These are phyloP conservation scores for Lasiodiplodia hormozganensis DNA, from an alignment of 2,329 filamentous ascomycete species.

Conservation along the genomic window DNA sequence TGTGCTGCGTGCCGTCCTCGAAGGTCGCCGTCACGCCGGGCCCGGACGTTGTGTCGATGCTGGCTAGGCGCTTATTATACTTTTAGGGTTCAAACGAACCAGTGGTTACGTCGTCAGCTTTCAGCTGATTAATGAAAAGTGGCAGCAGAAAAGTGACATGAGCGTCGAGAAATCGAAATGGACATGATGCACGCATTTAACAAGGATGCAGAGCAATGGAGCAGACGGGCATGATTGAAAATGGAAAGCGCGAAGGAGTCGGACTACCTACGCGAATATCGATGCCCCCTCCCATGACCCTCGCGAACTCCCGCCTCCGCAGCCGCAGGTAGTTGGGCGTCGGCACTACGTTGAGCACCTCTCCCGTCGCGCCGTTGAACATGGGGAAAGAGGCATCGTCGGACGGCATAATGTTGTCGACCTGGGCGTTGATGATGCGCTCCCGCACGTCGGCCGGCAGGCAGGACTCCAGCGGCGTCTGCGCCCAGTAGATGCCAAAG, in stretches of 20 bases:
- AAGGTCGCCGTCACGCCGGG: conserved; percentile 45
- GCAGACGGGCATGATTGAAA: no score
- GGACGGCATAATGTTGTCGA: conserved; percentile 57
- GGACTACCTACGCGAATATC: conserved; percentile 33
- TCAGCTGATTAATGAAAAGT: no score
- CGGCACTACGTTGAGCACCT: conserved; percentile 37
- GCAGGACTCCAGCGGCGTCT: conserved; percentile 24
- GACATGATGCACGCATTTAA: not conserved
- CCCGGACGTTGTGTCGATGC: conserved; percentile 43
- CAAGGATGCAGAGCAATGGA: no score
- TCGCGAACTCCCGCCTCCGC: conserved; percentile 43
- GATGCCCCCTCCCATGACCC: conserved; percentile 40
- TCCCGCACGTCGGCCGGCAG: conserved; percentile 60
- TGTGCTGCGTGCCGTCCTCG: conserved; percentile 40
- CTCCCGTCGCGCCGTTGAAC: conserved; percentile 45
- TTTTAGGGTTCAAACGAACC: conserved; percentile 21
- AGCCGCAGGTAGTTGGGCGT: conserved; percentile 44
- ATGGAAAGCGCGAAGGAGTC: not conserved
- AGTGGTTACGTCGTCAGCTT: not conserved
- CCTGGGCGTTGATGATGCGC: conserved; percentile 57
- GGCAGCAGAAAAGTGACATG: not conserved
- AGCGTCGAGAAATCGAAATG: no score
- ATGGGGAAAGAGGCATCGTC: conserved; percentile 34
- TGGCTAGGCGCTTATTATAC: conserved; percentile 48
- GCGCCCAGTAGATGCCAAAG: conserved; percentile 69